Evolutionary conservation across 2,329 filamentous ascomycete species (phyloP).

Genomic region (Alternaria brassicae): DNA sequence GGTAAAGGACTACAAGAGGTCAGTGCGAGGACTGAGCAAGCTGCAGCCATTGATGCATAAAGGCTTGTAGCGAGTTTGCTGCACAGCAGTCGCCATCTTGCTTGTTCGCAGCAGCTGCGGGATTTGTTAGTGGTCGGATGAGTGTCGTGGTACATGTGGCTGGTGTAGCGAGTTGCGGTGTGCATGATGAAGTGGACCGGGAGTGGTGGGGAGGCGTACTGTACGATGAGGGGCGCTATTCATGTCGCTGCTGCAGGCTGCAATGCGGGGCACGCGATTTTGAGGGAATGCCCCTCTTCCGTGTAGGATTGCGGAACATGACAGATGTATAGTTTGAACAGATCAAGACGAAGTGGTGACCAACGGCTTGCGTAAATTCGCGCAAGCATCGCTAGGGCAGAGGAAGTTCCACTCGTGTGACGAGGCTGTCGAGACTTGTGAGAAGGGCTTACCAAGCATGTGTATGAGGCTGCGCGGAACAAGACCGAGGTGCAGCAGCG

Average conservation of each 20-base stretch:
- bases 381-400: neutral
- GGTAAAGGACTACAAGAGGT: conserved; percentile 10
- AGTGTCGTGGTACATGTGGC: neutral
- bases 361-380: neutral
- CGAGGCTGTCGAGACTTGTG: neutral
- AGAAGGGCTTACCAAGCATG: neutral
- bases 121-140: conserved; percentile 16
- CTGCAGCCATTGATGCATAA: conserved; percentile 18
- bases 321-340: neutral
- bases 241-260: conserved; percentile 9
- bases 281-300: conserved; percentile 16
- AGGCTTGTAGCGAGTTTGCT: conserved; percentile 1
- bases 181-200: conserved; percentile 23
- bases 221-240: conserved; percentile 11
- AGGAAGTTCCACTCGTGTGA: neutral
- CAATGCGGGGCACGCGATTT: conserved; percentile 22
- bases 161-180: conserved; percentile 25
- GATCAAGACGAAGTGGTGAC: neutral
- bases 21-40: conserved; percentile 18
- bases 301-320: neutral
- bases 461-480: neutral
- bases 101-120: conserved; percentile 6
- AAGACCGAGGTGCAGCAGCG: conserved; percentile 4
- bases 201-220: conserved; percentile 6
- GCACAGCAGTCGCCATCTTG: conserved; percentile 7